Evolutionary conservation across 1,284 basidiomycete species (phyloP), one percentile per base, ranked within the genome.

Genomic region (Cryptococcus neoformans): DNA sequence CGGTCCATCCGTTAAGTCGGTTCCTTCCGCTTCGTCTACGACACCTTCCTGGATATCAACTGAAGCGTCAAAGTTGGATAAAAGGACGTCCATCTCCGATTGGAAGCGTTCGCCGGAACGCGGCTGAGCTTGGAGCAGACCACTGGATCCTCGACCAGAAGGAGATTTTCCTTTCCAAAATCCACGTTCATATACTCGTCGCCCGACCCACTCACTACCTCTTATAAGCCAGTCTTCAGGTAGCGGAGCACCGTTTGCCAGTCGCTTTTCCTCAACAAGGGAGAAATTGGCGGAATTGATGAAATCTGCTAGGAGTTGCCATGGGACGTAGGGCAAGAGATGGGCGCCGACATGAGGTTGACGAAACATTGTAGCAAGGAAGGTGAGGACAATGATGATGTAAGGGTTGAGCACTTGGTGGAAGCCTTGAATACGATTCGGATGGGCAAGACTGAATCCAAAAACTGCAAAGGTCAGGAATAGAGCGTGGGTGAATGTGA

Each of bases 221-320:
- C 94, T 84, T 59, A 98, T 77, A 66, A 90, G 90, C 92, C 93
- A 97, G 73, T 99, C 96, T 74, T 99, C 96, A 0, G 90, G 85
- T 2, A 99, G 79, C 0, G 92, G 89, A 10, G 69, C 54, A 11
- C 83, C 79, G 54, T 83, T 85, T 12, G 77, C 72, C 7, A 82
- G 70, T 50, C 79, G 77, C 12, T 68, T 65, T 51, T 83, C 82
- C 55, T 83, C 80, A 1, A 86, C 86, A 8, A 88, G 80, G 6
- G 80, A 83, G 12, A 83, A 45, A 6, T 67, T 76, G 47, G 62
- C 52, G 2, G 61, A 48, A 57, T 78, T 78, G 63, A 92, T 83
- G 72, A 94, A 89, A 0, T 67, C 56, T 1, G 85, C 83, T 45
- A 98, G 80, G 36, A 84, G 83, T 6, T 83, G 80, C 96, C 95